Conservation (phyloP, 768 basidiomycete genomes). For the Tephrocybe sp. region DNA sequence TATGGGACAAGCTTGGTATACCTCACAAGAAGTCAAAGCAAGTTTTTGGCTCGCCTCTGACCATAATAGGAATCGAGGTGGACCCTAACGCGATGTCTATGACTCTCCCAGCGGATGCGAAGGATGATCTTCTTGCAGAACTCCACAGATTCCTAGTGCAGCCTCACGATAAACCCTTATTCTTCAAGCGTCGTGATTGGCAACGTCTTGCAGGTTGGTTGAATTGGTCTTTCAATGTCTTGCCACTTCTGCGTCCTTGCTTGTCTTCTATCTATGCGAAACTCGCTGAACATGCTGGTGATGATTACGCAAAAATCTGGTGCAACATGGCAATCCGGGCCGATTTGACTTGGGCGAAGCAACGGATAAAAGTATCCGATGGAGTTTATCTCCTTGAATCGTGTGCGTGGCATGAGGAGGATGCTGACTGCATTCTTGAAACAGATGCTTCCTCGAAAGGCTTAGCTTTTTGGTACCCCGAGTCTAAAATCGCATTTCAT, state of each 20-base stretch:
- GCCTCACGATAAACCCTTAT: slow-evolving; percentile 3
- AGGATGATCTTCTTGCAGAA: slow-evolving; percentile 15
- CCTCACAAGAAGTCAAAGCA: slow-evolving; percentile 43
- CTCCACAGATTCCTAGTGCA: slow-evolving; percentile 11
- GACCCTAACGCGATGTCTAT: slow-evolving; percentile 32
- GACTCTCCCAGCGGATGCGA: slow-evolving; percentile 13
- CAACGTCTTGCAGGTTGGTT: not conserved
- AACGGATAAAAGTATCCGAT: not conserved
- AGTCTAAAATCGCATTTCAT: not conserved
- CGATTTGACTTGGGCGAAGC: not conserved
- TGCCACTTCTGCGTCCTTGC: not conserved
- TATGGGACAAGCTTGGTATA: slow-evolving; percentile 39
- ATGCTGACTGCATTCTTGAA: not conserved
- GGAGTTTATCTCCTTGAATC: not conserved
- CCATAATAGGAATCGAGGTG: slow-evolving; percentile 40
- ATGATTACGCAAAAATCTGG: not conserved
- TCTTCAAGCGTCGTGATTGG: not conserved
- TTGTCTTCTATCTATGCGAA: not conserved
- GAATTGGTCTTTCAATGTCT: slow-evolving; percentile 9
- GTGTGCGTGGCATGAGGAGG: not conserved
- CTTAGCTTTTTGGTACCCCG: not conserved
- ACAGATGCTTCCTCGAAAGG: not conserved
- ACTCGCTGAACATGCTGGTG: not conserved
- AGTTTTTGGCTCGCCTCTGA: slow-evolving; percentile 26
- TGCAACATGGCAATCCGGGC: not conserved